Evolutionary conservation across 139 green algal species (phyloP).

Genomic region (Tetradesmus obliquus): DNA sequence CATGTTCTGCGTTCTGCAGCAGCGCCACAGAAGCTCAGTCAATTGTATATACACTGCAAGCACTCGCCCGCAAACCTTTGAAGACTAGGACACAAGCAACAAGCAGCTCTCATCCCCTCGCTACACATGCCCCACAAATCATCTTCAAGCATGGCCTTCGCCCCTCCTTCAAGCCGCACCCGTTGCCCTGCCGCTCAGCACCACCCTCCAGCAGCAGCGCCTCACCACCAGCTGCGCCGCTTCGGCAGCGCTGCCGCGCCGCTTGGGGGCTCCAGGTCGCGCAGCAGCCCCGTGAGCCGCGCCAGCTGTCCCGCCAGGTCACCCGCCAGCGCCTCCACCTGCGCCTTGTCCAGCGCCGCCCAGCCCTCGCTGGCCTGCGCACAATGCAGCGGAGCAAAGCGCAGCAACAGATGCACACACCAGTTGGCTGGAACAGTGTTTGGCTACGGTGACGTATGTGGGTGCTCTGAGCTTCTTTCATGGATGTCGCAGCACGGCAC

Average conservation of each 20-base stretch:
- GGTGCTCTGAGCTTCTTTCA: too few relatives aligned
- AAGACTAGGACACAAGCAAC: too few relatives aligned
- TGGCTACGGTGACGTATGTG: too few relatives aligned
- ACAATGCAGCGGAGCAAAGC: not conserved
- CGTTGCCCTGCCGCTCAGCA: not conserved
- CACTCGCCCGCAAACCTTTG: not conserved
- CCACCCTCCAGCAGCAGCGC: not conserved
- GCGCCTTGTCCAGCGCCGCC: not conserved
- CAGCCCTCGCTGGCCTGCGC: conserved; percentile 21
- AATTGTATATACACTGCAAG: not conserved
- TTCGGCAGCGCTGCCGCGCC: conserved; percentile 20
- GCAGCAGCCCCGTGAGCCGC: conserved; percentile 7
- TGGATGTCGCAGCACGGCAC: too few relatives aligned
- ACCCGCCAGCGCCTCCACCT: conserved; percentile 22
- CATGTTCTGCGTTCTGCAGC: too few relatives aligned
- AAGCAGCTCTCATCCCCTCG: too few relatives aligned
- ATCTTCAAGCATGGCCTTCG: too few relatives aligned
- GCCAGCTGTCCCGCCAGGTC: conserved; percentile 23
- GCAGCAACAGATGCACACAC: not conserved
- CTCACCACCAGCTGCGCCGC: conserved; percentile 34
- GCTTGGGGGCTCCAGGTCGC: conserved; percentile 30
- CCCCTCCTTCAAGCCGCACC: too few relatives aligned
- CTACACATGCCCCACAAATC: too few relatives aligned
- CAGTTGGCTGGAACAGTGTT: not conserved
- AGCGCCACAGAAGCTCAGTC: too few relatives aligned